Conservation (phyloP, 306 rosid genomes). For the Sesbania bispinosa region DNA sequence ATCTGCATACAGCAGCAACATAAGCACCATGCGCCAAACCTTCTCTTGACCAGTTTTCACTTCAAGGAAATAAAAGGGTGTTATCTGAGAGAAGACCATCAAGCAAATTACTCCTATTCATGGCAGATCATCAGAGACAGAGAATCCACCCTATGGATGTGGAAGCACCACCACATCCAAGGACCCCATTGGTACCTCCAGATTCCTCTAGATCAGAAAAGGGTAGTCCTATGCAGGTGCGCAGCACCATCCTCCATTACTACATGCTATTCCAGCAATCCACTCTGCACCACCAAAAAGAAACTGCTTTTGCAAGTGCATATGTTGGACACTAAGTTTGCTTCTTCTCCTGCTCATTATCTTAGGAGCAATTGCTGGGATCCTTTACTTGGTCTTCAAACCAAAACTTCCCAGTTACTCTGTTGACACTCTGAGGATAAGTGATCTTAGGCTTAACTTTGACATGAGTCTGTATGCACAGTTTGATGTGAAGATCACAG, state of each 20-base stretch:
- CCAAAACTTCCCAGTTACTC: conserved; percentile 87
- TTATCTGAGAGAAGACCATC: neutral
- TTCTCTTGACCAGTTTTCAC: neutral
- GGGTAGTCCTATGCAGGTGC: conserved; percentile 27
- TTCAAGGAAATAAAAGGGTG: neutral
- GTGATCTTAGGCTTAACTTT: conserved; percentile 56
- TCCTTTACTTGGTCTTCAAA: conserved; percentile 64
- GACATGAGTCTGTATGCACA: conserved; percentile 71
- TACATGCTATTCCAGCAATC: conserved; percentile 22
- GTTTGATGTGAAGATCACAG: conserved; percentile 75
- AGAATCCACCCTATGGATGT: conserved; percentile 60
- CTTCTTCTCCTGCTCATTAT: conserved; percentile 44
- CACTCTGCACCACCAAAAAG: conserved; percentile 32
- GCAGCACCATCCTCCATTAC: conserved; percentile 24
- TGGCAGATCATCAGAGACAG: conserved; percentile 63
- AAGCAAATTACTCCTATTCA: conserved; percentile 17
- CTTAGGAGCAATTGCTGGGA: conserved; percentile 56
- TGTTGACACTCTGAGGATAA: conserved; percentile 53
- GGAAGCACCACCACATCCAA: conserved; percentile 42
- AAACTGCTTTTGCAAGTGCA: conserved; percentile 56
- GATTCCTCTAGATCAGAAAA: conserved; percentile 41
- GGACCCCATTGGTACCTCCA: conserved; percentile 34
- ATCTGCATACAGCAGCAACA: neutral
- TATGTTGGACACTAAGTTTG: conserved; percentile 58
- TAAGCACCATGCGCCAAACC: neutral